A percentile compares a stretch with the other conserved stretches of the same genome.
Evolutionary conservation across 305 asterid genomes (phyloP).

Genomic region (Coffea humblotiana): DNA sequence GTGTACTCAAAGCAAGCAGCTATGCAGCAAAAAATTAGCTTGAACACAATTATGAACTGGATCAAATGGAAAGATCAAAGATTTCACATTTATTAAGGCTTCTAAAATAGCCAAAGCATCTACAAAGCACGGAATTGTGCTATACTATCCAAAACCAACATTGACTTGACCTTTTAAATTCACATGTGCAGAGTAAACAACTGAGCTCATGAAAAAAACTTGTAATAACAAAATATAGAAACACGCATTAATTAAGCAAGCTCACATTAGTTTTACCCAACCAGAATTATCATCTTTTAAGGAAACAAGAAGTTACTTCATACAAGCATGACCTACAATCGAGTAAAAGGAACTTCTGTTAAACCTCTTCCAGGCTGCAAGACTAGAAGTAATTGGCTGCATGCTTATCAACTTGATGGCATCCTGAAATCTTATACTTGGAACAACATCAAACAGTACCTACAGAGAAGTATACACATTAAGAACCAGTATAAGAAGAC

Average conservation of each 20-base stretch:
- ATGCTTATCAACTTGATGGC: constrained; percentile 88
- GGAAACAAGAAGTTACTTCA: background rate
- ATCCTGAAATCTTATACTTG: constrained; percentile 88
- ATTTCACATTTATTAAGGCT: background rate
- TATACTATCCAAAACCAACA: background rate
- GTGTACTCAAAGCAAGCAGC: constrained; percentile 1
- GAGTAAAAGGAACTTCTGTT: constrained; percentile 20
- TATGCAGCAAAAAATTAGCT: background rate
- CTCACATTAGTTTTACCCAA: background rate
- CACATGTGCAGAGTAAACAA: background rate
- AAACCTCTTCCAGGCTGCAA: constrained; percentile 97
- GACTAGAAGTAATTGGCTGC: constrained; percentile 95
- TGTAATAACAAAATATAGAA: background rate
- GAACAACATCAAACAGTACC: constrained; percentile 96
- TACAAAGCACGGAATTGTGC: background rate
- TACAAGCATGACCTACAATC: background rate
- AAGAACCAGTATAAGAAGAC: constrained; percentile 22
- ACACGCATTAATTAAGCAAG: background rate
- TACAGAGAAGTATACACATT: constrained; percentile 33
- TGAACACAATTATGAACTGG: no score
- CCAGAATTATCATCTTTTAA: background rate
- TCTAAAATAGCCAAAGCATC: background rate
- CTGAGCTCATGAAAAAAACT: background rate
- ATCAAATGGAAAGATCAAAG: background rate
- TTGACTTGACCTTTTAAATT: background rate